Evolutionary conservation across 1,284 basidiomycete genomes (phyloP).

Genomic region (Ganoderma sinense): DNA sequence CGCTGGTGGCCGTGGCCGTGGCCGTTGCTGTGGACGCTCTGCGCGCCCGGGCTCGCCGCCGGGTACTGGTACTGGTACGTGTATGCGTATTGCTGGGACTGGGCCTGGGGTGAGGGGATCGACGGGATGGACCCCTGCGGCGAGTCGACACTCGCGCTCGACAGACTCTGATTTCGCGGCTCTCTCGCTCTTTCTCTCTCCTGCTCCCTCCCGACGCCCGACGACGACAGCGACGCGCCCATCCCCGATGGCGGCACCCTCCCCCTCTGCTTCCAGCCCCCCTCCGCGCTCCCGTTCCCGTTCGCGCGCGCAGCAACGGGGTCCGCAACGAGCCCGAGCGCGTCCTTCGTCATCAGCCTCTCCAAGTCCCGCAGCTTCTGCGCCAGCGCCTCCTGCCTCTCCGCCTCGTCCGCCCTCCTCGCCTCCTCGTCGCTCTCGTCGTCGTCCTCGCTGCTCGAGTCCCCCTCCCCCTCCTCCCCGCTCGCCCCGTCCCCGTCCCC

Average conservation of each 20-base stretch:
- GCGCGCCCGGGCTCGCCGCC: neutral
- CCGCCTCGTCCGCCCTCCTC: constrained; percentile 71
- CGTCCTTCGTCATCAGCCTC: constrained; percentile 73
- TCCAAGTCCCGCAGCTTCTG: constrained; percentile 72
- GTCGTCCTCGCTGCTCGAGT: constrained; percentile 18
- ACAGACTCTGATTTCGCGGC: constrained; percentile 61
- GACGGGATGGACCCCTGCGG: constrained; percentile 79
- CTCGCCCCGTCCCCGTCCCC: constrained; percentile 24
- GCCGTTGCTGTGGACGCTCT: constrained; percentile 7
- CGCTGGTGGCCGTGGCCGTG: constrained; percentile 8
- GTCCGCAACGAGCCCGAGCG: constrained; percentile 72
- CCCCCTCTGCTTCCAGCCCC: constrained; percentile 58
- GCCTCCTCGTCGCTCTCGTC: constrained; percentile 54
- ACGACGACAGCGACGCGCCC: constrained; percentile 25
- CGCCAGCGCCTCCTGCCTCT: constrained; percentile 71
- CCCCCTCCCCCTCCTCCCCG: constrained; percentile 18
- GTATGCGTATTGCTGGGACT: constrained; percentile 31
- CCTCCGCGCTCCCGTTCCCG: constrained; percentile 49
- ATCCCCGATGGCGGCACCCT: constrained; percentile 44
- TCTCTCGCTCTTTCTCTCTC: constrained; percentile 28
- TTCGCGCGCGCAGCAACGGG: constrained; percentile 33
- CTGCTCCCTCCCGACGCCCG: constrained; percentile 27
- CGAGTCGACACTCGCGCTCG: constrained; percentile 70
- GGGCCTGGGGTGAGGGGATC: constrained; percentile 73
- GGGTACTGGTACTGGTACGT: constrained; percentile 2